Base-by-base conservation (phyloP, 768 basidiomycete species). In the Postia placenta region DNA sequence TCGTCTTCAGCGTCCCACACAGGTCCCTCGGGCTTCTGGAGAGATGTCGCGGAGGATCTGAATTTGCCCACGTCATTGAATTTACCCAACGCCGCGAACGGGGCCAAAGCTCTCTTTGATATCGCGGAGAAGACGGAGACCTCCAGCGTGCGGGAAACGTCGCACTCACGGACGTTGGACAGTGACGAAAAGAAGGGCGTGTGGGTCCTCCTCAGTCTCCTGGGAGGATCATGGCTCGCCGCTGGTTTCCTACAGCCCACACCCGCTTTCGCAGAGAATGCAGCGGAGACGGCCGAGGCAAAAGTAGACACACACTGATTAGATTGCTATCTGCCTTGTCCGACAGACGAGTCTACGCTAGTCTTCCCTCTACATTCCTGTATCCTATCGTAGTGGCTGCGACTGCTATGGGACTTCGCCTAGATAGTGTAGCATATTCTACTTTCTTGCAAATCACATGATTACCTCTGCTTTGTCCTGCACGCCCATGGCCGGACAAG, bases 211-310 rank as follows among this genome's bases (percentile, higher is more conserved):
- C 62, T 74, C 14, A 76, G 76, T 33, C 62, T 81, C 17, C 44
- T 81, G 9, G 73, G 62, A 7, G 70, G 74, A 3, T 79, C 78
- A 0, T 75, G 76, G 67, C 44, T 76, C 5, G 59, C 72, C 4
- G 78, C 74, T 36, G 68, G 70, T 11, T 27, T 56, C 48, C 50
- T 67, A 17, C 44, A 50, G 47, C 49, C 61, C 1, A 24, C 52
- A 5, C 55, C 63, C 4, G 55, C 54, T 35, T 63, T 54, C 37
- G 52, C 49, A 41, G 23, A 53, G 26, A 49, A 48, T 27, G 47
- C 28, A 9, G 50, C 42, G 36, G 54, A 50, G 27, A 49, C 45
- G 47, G 47, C 24, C 20, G 33, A 51, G 27, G 40, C 52, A 11
- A 45, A 24, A 33, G 27, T 30, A 37, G 49, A 53, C 17, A 44